A percentile compares a stretch with the other conserved stretches of the same genome.
phyloP scores from a whole-genome alignment of 371 early-diverging fungal species.

The Nematocida sp. region DNA sequence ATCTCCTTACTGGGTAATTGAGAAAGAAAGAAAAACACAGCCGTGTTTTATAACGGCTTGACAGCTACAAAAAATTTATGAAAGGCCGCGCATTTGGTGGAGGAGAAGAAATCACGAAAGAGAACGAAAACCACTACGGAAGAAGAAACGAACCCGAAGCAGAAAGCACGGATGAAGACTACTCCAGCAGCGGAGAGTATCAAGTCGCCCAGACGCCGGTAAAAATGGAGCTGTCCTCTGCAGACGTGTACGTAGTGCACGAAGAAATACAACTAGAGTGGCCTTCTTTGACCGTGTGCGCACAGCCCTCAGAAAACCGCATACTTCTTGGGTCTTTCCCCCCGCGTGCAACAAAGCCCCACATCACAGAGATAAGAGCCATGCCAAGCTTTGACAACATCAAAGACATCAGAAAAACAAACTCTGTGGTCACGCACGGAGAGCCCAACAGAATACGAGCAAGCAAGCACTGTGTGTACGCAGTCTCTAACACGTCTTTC shows the following conservation, averaged over 20 bases:
- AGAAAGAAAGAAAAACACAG: no score
- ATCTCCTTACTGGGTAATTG: no score
- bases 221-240: conserved; percentile 24
- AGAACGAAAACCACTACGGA: background rate
- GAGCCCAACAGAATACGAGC: conserved; percentile 20
- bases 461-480: background rate
- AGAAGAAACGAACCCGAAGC: background rate
- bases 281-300: conserved; percentile 28
- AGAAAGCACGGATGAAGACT: background rate
- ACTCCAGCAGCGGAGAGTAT: background rate
- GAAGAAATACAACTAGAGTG: conserved; percentile 33
- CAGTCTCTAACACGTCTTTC: background rate
- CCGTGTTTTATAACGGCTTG: no score
- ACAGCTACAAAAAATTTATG: no score
- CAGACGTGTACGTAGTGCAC: conserved; percentile 17
- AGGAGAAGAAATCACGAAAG: conserved; percentile 2
- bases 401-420: background rate
- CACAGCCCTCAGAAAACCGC: background rate
- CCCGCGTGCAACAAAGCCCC: background rate
- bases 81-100: conserved; percentile 9
- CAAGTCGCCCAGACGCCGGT: background rate
- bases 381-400: background rate
- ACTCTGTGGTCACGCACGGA: background rate
- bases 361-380: background rate
- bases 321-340: background rate